Conservation (phyloP, 2,329 filamentous ascomycete genomes). For the Pseudocercospora fuligena region DNA sequence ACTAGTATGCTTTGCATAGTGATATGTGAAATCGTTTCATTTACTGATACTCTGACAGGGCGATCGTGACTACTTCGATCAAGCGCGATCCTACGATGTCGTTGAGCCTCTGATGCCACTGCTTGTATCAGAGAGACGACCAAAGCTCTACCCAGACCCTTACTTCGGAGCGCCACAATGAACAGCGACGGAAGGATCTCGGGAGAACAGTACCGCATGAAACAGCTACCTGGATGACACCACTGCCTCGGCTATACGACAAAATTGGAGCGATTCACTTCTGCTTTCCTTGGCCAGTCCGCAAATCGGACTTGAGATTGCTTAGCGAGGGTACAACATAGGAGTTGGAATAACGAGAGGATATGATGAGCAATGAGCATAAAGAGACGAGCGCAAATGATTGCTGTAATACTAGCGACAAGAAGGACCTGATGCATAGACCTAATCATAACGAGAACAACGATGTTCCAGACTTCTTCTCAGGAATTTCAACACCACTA, state of each 20-base stretch:
- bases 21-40: not conserved
- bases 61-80: conserved; percentile 19
- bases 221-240: not conserved
- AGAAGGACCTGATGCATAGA: not conserved
- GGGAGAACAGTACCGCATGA: not conserved
- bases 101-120: conserved; percentile 20
- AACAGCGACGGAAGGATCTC: not conserved
- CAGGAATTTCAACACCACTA: not conserved
- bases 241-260: not conserved
- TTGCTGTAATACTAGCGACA: not conserved
- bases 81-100: conserved; percentile 16
- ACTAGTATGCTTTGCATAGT: conserved; percentile 14
- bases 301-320: not conserved
- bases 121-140: conserved; percentile 9
- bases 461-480: not conserved
- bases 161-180: conserved; percentile 12
- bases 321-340: not conserved
- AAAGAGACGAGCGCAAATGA: not conserved
- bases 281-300: not conserved
- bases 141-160: conserved; percentile 7
- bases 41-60: conserved; percentile 4
- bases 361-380: not conserved
- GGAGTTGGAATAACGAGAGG: not conserved
- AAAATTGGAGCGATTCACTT: not conserved
- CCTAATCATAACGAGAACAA: not conserved